A percentile compares a stretch with the other conserved stretches of the same genome.
phyloP scores from a whole-genome alignment of 179 eudicot genomes.

The Beta macrorhiza region DNA sequence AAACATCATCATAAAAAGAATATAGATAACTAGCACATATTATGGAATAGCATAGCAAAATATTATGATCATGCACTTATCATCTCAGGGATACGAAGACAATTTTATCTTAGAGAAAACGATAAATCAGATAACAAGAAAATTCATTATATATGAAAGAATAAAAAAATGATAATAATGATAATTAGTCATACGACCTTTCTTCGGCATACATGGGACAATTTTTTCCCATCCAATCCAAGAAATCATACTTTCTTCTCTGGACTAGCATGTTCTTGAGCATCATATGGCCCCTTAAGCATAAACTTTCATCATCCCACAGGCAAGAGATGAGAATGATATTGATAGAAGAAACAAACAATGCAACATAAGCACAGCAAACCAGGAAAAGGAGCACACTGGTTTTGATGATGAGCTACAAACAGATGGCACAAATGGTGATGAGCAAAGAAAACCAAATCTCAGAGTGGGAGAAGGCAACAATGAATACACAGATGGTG shows the following conservation, averaged over 20 bases:
- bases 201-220: no score
- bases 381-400: not conserved
- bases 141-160: no score
- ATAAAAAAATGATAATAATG: no score
- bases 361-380: not conserved
- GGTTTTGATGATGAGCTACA: not conserved
- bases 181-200: no score
- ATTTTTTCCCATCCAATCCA: no score
- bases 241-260: not conserved
- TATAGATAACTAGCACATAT: no score
- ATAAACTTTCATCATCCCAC: not conserved
- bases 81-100: no score
- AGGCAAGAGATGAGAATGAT: slow-evolving; percentile 8
- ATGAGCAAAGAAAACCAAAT: not conserved
- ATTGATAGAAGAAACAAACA: not conserved
- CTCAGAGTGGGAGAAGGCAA: not conserved
- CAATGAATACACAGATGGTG: slow-evolving; percentile 23
- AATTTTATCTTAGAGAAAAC: no score
- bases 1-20: no score
- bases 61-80: no score
- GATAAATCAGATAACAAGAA: no score
- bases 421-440: not conserved
- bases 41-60: no score
- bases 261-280: not conserved
- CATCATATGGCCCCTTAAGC: not conserved